phyloP scores from a whole-genome alignment of 116 monocot genomes.

The Zostera marina region DNA sequence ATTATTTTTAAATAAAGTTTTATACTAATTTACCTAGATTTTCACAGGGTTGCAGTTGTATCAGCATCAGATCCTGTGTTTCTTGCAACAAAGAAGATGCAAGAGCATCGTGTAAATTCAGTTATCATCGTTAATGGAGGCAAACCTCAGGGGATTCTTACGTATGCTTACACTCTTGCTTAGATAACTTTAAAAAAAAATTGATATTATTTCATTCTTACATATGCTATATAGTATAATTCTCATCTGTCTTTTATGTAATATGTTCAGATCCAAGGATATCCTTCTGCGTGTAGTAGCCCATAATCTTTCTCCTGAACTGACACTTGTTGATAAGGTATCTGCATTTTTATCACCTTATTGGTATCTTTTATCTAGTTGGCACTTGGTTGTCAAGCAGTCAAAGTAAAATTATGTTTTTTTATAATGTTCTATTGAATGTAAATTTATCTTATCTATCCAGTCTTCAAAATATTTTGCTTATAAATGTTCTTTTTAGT shows the following conservation, averaged over 20 bases:
- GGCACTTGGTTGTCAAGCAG: background rate
- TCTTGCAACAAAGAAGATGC: conserved; percentile 80
- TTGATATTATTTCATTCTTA: background rate
- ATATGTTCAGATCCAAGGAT: conserved; percentile 73
- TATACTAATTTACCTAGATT: background rate
- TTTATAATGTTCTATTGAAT: background rate
- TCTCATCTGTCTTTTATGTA: background rate
- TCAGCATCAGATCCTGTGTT: conserved; percentile 71
- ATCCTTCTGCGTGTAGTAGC: conserved; percentile 92
- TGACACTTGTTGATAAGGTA: conserved; percentile 93
- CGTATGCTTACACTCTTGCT: conserved; percentile 20
- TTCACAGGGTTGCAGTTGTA: conserved; percentile 58
- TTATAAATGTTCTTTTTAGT: too few relatives aligned
- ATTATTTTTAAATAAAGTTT: background rate
- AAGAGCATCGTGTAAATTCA: conserved; percentile 56
- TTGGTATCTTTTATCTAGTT: background rate
- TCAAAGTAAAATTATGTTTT: background rate
- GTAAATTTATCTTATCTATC: background rate
- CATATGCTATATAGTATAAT: background rate
- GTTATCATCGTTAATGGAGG: conserved; percentile 53
- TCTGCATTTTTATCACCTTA: background rate
- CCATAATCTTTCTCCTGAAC: conserved; percentile 83
- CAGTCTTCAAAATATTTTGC: background rate
- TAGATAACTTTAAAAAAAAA: too few relatives aligned
- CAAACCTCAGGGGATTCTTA: conserved; percentile 66